These are phyloP conservation scores for Erythrophleum fordii DNA, from an alignment of 306 rosid genomes.

Conservation along the genomic window DNA sequence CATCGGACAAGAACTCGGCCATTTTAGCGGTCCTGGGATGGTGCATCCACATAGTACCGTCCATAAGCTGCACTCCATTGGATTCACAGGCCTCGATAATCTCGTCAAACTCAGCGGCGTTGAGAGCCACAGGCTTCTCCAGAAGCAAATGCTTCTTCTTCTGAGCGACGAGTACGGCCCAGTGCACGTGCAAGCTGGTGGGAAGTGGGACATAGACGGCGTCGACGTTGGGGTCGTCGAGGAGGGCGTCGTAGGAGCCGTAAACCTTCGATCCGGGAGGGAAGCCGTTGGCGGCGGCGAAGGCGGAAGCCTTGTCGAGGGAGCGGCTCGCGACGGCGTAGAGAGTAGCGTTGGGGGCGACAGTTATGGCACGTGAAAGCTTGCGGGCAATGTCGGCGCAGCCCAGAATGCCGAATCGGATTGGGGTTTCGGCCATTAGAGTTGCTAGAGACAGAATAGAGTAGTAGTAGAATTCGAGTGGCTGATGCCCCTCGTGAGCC, in stretches of 20 bases:
- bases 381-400: conserved; percentile 88
- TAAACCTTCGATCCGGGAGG: conserved; percentile 59
- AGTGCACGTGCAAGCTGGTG: conserved; percentile 71
- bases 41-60: conserved; percentile 97
- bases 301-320: conserved; percentile 63
- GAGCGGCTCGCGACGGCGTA: conserved; percentile 83
- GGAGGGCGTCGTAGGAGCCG: conserved; percentile 81
- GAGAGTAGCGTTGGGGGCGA: conserved; percentile 65
- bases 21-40: conserved; percentile 77
- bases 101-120: conserved; percentile 61
- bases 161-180: conserved; percentile 81
- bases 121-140: conserved; percentile 91
- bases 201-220: conserved; percentile 90
- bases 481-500: not conserved
- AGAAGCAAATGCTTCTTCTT: conserved; percentile 83
- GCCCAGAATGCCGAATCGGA: conserved; percentile 82
- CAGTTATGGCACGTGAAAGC: conserved; percentile 68
- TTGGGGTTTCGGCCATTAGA: conserved; percentile 38
- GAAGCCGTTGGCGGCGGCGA: conserved; percentile 70
- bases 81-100: conserved; percentile 68
- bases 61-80: conserved; percentile 94
- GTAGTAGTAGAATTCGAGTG: not conserved
- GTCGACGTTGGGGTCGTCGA: conserved; percentile 76
- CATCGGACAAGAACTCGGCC: conserved; percentile 57
- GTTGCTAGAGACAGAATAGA: not conserved